Evolutionary conservation across 208 protist species (phyloP).

Genomic region (Acanthamoeba healyi): DNA sequence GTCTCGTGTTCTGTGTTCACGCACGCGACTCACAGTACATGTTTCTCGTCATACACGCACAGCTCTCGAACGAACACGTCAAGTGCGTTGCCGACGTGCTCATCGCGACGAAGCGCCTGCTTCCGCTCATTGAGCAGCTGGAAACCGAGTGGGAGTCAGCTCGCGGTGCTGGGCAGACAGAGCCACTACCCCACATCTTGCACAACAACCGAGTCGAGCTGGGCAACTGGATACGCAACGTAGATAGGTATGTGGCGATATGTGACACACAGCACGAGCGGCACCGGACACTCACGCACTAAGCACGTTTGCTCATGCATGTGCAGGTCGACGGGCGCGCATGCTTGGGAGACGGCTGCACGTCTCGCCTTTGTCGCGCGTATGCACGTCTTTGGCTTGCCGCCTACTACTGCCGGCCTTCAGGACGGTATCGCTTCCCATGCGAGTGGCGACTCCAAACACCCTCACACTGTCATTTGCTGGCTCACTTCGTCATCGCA

Average conservation of each 20-base stretch:
- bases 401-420: not conserved
- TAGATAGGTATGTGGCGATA: not conserved
- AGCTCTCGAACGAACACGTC: not conserved
- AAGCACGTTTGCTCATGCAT: too few species aligned
- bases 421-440: not conserved
- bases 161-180: not conserved
- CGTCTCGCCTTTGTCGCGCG: slow-evolving; percentile 21
- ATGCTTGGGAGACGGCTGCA: not conserved
- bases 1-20: too few species aligned
- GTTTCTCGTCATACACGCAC: too few species aligned
- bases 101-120: not conserved
- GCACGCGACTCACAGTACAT: not conserved
- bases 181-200: not conserved
- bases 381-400: not conserved
- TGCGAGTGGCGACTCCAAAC: not conserved
- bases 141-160: not conserved
- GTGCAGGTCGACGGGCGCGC: not conserved
- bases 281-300: not conserved
- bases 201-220: not conserved
- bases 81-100: not conserved
- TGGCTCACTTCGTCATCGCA: not conserved
- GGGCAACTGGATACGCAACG: not conserved
- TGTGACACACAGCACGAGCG: too few species aligned
- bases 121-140: not conserved
- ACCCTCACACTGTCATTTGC: too few species aligned